A percentile compares a stretch with the other conserved stretches of the same genome.
Conservation (phyloP, 345 rosid species). For the Pistacia vera region DNA sequence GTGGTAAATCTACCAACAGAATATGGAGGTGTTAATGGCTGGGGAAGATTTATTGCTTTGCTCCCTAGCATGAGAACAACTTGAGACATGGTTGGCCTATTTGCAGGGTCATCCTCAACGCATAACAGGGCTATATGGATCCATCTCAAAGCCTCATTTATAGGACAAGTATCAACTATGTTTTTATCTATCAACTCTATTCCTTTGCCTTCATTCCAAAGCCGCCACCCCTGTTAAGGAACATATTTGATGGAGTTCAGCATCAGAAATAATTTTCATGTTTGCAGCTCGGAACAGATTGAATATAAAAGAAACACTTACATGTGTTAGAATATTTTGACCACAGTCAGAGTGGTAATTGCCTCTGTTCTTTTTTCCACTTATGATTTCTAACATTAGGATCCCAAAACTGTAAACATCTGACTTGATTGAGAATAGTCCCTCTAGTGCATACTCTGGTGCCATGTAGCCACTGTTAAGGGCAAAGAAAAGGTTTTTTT, state of each 20-base stretch:
- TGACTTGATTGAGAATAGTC: slow-evolving; percentile 45
- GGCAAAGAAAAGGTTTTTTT: neutral
- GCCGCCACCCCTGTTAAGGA: slow-evolving; percentile 45
- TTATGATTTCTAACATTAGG: slow-evolving; percentile 42
- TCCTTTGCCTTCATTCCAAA: slow-evolving; percentile 42
- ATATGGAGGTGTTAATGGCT: slow-evolving; percentile 32
- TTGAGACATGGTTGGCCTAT: slow-evolving; percentile 48
- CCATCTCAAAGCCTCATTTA: slow-evolving; percentile 39
- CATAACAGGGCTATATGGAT: slow-evolving; percentile 51
- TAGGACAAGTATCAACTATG: slow-evolving; percentile 19
- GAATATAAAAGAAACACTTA: slow-evolving; percentile 14
- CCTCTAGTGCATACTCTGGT: slow-evolving; percentile 52
- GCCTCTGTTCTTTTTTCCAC: slow-evolving; percentile 45
- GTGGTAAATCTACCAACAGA: slow-evolving; percentile 24
- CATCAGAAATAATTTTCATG: neutral
- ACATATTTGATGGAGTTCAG: neutral
- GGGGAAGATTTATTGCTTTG: slow-evolving; percentile 36
- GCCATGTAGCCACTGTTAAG: slow-evolving; percentile 58
- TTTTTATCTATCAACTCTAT: slow-evolving; percentile 37
- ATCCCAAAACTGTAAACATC: slow-evolving; percentile 58
- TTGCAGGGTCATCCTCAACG: slow-evolving; percentile 43
- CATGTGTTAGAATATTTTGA: slow-evolving; percentile 42
- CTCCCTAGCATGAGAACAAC: slow-evolving; percentile 55
- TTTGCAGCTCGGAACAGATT: neutral
- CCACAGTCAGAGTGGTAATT: slow-evolving; percentile 24